Base-by-base conservation (phyloP, 169 alveolate species). In the Eimeria brunetti region DNA sequence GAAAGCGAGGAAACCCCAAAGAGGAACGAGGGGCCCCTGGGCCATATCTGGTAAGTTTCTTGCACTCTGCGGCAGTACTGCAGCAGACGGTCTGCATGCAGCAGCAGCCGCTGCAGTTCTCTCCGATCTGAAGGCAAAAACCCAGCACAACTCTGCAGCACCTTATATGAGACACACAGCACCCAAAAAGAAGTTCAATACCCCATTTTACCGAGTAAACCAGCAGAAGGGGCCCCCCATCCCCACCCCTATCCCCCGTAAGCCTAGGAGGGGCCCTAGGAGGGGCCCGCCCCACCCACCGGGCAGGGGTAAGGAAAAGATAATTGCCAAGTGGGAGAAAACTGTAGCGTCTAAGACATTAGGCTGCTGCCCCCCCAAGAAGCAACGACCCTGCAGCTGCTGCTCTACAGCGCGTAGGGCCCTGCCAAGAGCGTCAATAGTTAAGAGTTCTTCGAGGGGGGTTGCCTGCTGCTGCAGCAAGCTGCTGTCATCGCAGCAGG, bases 401-500 rank as follows among this genome's bases (percentile, higher is more conserved):
- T 85, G 92, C 92, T 85, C 92, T 41, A 85, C 92, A 60, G 22
- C 92, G n/a, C 92, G 92, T 27, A 85, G 81, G 27, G 92, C 92
- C n/a, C 92, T 46, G 18, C 92, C 64, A 16, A 85, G 49, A 7
- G 62, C 44, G 81, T 85, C 92, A 62, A 85, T 22, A 24, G 51
- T 67, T 27, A 58, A 41, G 38, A 85, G 81, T 64, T 85, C 92
- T 62, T 85, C 92, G 22, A 85, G 20, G 2, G 92, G 60, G 30
- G 16, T 20, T 18, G 53, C 30, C 7, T 62, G 81, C 2, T 85
- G 44, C 58, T 81, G 12, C 14, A 2, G 1, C 60, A 62, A 7
- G 9, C 46, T 81, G 33, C 75, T 14, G 18, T 58, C 92, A 11
- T 58, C 56, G 12, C 9, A 85, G 62, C 18, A 24, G 36, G 92